Percentiles rank a stretch among this genome's conserved stretches.
These are phyloP conservation scores for Magnolia officinalis DNA, from an alignment of 164 flowering plant genomes.

Conservation along the genomic window DNA sequence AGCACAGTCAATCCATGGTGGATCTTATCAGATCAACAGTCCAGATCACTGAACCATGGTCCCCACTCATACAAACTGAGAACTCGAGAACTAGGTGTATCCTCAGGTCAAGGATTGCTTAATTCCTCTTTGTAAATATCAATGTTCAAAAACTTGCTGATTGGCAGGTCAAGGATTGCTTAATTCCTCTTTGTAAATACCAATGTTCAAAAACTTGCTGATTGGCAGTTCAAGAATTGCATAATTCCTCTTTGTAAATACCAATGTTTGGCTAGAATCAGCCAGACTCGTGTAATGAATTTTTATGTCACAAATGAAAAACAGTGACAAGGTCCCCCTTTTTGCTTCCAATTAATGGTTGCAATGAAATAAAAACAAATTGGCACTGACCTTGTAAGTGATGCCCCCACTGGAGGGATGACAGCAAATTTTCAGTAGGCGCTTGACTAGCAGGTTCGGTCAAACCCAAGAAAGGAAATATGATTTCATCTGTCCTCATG, in stretches of 20 bases:
- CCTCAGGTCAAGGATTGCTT: background rate
- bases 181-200: background rate
- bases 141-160: background rate
- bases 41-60: no score
- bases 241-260: no score
- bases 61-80: no score
- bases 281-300: background rate
- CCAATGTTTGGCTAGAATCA: background rate
- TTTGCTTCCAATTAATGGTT: background rate
- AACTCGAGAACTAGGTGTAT: no score
- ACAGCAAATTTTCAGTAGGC: background rate
- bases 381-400: constrained; percentile 3
- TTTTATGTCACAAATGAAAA: background rate
- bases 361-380: background rate
- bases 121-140: background rate
- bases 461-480: background rate
- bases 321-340: background rate
- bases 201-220: background rate
- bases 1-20: no score
- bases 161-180: background rate
- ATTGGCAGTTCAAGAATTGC: background rate
- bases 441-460: background rate
- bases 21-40: no score
- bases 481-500: background rate
- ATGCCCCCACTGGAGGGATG: background rate